Base-by-base conservation (phyloP, 2,329 filamentous ascomycete species). In the Botrytis medusae region DNA sequence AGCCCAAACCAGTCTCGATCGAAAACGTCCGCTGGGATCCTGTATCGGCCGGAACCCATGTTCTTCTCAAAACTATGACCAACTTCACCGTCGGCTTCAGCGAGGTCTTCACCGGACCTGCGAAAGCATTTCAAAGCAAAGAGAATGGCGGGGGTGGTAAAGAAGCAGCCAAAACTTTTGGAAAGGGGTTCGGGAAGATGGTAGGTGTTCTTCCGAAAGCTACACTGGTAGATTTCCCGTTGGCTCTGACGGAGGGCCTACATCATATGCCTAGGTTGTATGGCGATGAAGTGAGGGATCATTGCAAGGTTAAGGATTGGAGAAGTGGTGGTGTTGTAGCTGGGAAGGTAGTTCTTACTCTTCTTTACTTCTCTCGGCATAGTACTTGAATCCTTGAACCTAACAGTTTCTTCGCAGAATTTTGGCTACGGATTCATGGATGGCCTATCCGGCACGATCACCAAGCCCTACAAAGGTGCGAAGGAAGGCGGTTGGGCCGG, bases 401-500 rank as follows among this genome's bases (percentile, higher is more conserved):
- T 54, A 54, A 54, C 25, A 54, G 14, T 22, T 51, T 37, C 34
- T 60, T 34, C 32, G 10, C 42, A 69, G 71, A 73, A 69, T 40
- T 69, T 73, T 25, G 71, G 71, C 40, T 73, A 73, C 37, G 71
- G 71, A 44, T 69, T 73, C 64, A 69, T 73, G 71, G 71, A 73
- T 42, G 71, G 71, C 16, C 63, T 73, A 4, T 69, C 71, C 6
- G 71, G 71, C 40, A 44, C 64, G 25, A 69, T 73, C 42, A 73
- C 54, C 57, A 73, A 73, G 18, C 64, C 71, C 29, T 73, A 73
- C 71, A 73, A 73, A 69, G 64, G 71, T 12, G 71, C 71, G 10
- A 69, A 73, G 46, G 71, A 73, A 61, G 71, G 64, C 29, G 71
- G 64, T 9, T 69, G 64, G 71, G 64, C 71, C n/a, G 71, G 71